Evolutionary conservation across 1,284 basidiomycete species (phyloP), one percentile per base, ranked within the genome.

Genomic region (Phaffia rhodozyma): DNA sequence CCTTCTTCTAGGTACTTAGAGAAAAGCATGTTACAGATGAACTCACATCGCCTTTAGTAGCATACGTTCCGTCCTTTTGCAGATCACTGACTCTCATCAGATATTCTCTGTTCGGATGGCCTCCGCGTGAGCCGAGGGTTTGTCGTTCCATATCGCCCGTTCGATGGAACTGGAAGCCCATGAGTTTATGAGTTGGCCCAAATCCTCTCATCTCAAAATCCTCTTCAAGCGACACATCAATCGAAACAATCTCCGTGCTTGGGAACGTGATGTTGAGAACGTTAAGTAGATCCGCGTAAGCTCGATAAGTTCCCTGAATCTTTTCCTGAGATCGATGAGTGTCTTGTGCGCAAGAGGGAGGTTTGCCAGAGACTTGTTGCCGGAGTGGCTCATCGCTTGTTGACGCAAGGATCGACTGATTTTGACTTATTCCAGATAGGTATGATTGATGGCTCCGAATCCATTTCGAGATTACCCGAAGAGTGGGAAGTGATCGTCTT

Each of bases 81-180:
- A 97, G 77, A 74, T 97, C 93, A 38, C 83, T 80, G 61, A 97
- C 88, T 65, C 94, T 82, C 90, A 96, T 94, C 57, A 97, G 78
- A 71, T 93, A 89, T 77, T 93, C 91, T 69, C 91, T 91, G 69
- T 96, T 97, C 2, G 93, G 93, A 77, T 96, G 93, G 9, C 86
- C 84, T 62, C 83, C 81, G 66, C 61, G 60, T 66, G 32, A 48
- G 60, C 67, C 43, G 66, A 63, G 54, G 67, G 64, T 25, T 63
- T 55, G 55, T 20, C 29, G 49, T 47, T 53, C n/a, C 43, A 32
- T 25, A 16, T 50, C 23, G 63, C 62, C 50, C 47, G 67, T 32
- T 63, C 58, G 25, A 25, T 61, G 34, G 82, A 76, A 68, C 82
- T 74, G 53, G 71, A 43, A 43, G 11, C 63, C 59, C 67, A 76